phyloP scores from a whole-genome alignment of 441 rosid species.

The Populus hybrid region DNA sequence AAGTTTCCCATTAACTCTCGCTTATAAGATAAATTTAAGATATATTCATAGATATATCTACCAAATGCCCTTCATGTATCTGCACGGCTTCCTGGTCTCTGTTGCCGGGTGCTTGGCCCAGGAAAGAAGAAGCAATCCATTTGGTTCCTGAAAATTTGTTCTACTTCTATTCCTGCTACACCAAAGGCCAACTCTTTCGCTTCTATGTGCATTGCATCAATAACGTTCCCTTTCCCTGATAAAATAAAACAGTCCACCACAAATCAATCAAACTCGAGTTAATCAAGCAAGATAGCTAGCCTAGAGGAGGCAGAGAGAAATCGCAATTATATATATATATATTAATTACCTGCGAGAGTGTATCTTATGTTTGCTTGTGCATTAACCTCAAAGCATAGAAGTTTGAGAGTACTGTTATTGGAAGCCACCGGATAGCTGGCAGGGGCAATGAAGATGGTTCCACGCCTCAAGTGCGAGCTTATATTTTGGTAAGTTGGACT shows the following conservation, averaged over 20 bases:
- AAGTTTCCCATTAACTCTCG: no score
- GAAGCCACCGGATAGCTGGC: slow-evolving; percentile 52
- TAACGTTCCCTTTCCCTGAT: slow-evolving; percentile 33
- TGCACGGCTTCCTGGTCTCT: slow-evolving; percentile 13
- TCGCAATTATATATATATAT: slow-evolving; percentile 3
- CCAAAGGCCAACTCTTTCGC: slow-evolving; percentile 49
- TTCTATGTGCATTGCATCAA: slow-evolving; percentile 32
- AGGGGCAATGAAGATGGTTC: slow-evolving; percentile 31
- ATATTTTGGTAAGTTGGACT: slow-evolving; percentile 24
- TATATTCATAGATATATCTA: no score
- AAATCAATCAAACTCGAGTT: no score
- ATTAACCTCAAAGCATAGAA: slow-evolving; percentile 49
- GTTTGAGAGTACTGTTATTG: slow-evolving; percentile 22
- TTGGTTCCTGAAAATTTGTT: slow-evolving; percentile 34
- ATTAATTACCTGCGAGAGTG: slow-evolving; percentile 17
- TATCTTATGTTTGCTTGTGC: slow-evolving; percentile 35
- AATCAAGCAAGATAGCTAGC: not conserved
- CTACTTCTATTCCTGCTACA: slow-evolving; percentile 32
- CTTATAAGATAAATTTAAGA: no score
- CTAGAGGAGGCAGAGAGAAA: not conserved
- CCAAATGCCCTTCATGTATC: slow-evolving; percentile 10
- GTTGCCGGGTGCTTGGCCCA: slow-evolving; percentile 25
- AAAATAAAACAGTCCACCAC: no score
- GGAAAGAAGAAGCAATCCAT: slow-evolving; percentile 40
- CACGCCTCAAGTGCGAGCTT: slow-evolving; percentile 24